Evolutionary conservation across 2,329 filamentous ascomycete genomes (phyloP), one percentile per base, ranked within the genome.

Genomic region (Paracamarosporium sp.): DNA sequence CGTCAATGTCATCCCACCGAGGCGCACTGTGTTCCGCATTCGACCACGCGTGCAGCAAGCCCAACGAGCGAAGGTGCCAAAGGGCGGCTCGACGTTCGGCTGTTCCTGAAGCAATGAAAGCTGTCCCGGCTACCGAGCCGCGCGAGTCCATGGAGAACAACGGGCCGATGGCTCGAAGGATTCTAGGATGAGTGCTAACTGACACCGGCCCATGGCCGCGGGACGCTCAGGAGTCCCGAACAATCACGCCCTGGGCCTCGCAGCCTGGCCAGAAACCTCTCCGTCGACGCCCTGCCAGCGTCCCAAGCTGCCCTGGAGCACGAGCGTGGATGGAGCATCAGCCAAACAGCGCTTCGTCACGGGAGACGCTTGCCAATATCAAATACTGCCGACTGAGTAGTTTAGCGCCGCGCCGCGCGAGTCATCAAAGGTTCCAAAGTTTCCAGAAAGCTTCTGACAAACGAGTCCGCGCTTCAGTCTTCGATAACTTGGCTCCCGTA

Each of bases 391-490:
- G 22, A 22, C 47, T 35, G 44, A 50, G 44, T 50, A 50, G 17
- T n/a, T 36, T 46, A 25, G 43, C 50, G 50, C 24, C 33, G 43
- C 50, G 50, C 24, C 33, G 9, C 36, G 25, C 50, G 55, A 50
- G 55, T 56, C 54, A 50, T 46, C 41, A 40, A 22, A 22, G 25
- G 24, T 44, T 43, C 40, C 31, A 50, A 40, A 50, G 33, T 50
- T 50, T 40, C 47, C 15, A 30, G 47, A 50, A 38, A 40, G n/a
- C 33, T 30, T 38, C 28, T 38, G 22, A 17, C 36, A 40, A 22
- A 15, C 15, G 25, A 30, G 24, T 11, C 43, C 24, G 17, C 38
- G 12, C 41, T 44, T 27, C 11, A 20, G 48, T 17, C 11, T 11
- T 22, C 17, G 36, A 51, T 31, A 17, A 40, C 48, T 51, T 43